Percentiles rank a stretch among this genome's conserved stretches.
phyloP scores from a whole-genome alignment of 1,284 basidiomycete genomes.

The Anthracocystis setariae region DNA sequence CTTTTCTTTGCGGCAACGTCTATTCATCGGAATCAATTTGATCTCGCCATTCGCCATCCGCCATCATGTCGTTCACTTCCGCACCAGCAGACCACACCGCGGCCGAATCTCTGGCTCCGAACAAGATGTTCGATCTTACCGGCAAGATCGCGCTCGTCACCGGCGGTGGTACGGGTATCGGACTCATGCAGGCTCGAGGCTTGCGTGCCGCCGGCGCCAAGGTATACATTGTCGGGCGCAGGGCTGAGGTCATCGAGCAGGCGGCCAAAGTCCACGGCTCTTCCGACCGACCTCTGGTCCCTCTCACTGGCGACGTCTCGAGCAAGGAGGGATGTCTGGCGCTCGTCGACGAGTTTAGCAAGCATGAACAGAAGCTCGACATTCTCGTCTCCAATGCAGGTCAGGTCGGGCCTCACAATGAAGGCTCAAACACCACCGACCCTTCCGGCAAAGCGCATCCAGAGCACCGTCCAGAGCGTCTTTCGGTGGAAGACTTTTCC shows the following conservation, averaged over 20 bases:
- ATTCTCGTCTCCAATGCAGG: constrained; percentile 55
- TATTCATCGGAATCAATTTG: background rate
- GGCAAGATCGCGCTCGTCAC: constrained; percentile 77
- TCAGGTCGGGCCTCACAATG: constrained; percentile 45
- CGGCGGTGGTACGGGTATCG: constrained; percentile 82
- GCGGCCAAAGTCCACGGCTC: constrained; percentile 43
- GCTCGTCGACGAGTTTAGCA: constrained; percentile 36
- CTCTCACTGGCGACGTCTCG: constrained; percentile 44
- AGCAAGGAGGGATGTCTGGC: constrained; percentile 42
- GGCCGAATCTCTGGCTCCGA: constrained; percentile 17
- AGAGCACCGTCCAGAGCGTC: constrained; percentile 36
- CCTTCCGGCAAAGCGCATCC: constrained; percentile 45
- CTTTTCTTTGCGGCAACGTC: background rate
- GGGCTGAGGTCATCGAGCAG: constrained; percentile 47
- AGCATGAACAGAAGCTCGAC: constrained; percentile 48
- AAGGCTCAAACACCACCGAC: constrained; percentile 45
- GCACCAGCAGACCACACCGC: constrained; percentile 30
- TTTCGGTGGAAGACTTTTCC: constrained; percentile 41
- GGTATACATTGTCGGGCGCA: constrained; percentile 73
- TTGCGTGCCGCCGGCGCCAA: constrained; percentile 81
- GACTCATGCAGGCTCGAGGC: constrained; percentile 77
- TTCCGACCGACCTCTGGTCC: constrained; percentile 25
- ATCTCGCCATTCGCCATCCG: background rate
- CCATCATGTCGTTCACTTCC: constrained; percentile 29
- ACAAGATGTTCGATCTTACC: constrained; percentile 39